Base-by-base conservation (phyloP, 2,329 filamentous ascomycete species). In the Alternaria gansuensis region DNA sequence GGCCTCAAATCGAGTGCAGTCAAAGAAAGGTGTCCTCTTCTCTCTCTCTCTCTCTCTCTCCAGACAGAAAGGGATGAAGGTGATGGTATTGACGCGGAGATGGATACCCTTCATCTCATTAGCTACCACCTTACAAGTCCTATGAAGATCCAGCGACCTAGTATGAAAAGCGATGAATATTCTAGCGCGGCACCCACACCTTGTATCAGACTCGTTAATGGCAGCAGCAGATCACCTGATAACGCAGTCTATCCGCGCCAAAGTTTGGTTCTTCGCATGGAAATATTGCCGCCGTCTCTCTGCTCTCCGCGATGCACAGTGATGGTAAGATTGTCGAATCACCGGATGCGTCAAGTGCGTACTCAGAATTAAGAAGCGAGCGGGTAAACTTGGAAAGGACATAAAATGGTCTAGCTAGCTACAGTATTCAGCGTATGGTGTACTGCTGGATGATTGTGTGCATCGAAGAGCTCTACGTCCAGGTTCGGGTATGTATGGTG, bases 1-100 rank as follows among this genome's bases (percentile, higher is more conserved):
- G 1, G 2, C 0, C 36, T 39, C n/a, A 2, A 0, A 39, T 7
- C 0, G 36, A 39, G 2, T 17, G n/a, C 2, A 2, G 2, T 3
- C 8, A 3, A 3, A 8, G 2, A 39, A 39, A 3, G 8, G 3
- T 5, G 3, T 39, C 36, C 36, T 39, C 36, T 0, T 39, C n/a
- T 2, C 1, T 39, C 0, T 39, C n/a, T 2, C 1, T 39, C 0
- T 39, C n/a, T 17, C 17, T 17, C 17, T 17, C 17, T 17, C 17
- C 36, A 3, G 1, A 0, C 36, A 39, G 0, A n/a, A 39, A 39
- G 14, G 36, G 11, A 0, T 1, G 36, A 39, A 39, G 2, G 36
- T 39, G 36, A 39, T 6, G 36, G 9, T 5, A 2, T 39, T 39
- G n/a, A 39, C n/a, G 0, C 1, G n/a, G 17, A 39, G 36, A 39